Evolutionary conservation across 352 stramenopile species (phyloP).

Genomic region (Globisporangium canariense): DNA sequence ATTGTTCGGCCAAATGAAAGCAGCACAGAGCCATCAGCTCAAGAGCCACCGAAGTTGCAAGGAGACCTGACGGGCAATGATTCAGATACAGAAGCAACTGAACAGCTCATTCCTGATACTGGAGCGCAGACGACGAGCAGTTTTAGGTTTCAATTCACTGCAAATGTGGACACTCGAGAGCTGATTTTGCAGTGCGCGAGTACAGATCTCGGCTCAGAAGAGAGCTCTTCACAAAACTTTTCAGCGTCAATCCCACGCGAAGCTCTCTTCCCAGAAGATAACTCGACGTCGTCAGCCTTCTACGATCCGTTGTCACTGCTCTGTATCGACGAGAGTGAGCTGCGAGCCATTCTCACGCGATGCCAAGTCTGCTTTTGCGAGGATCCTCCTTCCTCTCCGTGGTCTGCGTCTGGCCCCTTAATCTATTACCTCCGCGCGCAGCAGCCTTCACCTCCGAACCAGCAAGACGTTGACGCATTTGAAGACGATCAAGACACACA

Average conservation of each 20-base stretch:
- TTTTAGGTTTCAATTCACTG: constrained; percentile 8
- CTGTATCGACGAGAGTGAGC: constrained; percentile 7
- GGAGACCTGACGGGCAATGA: neutral
- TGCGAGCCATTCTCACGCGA: constrained; percentile 15
- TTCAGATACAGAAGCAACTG: neutral
- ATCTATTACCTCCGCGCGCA: neutral
- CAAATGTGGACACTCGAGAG: neutral
- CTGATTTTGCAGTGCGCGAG: constrained; percentile 5
- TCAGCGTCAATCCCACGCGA: constrained; percentile 1
- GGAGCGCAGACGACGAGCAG: neutral
- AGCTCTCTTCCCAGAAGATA: neutral
- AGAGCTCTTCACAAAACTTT: neutral
- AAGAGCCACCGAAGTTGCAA: neutral
- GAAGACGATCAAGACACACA: neutral
- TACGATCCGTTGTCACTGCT: constrained; percentile 1
- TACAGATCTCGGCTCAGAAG: neutral
- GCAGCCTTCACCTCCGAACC: too few species aligned
- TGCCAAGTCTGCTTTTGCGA: constrained; percentile 25
- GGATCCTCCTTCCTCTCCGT: neutral
- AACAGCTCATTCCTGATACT: neutral
- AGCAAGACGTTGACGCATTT: neutral
- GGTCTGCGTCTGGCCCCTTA: neutral
- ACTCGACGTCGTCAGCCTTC: neutral
- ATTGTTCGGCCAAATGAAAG: neutral
- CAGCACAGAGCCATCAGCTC: neutral